phyloP scores from a whole-genome alignment of 768 basidiomycete species.

The Mycena sanguinolenta region DNA sequence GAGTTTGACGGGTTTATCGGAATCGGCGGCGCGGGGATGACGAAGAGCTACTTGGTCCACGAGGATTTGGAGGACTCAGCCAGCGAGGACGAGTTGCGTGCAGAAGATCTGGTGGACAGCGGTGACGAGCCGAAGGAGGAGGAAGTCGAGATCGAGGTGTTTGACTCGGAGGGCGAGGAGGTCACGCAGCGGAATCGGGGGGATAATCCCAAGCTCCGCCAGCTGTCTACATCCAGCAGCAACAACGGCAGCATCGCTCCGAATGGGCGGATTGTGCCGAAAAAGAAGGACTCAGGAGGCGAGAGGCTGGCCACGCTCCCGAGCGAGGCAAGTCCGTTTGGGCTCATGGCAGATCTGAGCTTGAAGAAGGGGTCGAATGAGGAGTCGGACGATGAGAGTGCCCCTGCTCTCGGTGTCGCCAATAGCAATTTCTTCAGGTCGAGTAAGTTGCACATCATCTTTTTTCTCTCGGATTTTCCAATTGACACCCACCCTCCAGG shows the following conservation, averaged over 20 bases:
- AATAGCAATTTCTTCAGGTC: slow-evolving; percentile 76
- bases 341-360: slow-evolving; percentile 78
- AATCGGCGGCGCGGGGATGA: slow-evolving; percentile 68
- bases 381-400: slow-evolving; percentile 56
- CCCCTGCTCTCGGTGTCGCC: slow-evolving; percentile 71
- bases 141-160: slow-evolving; percentile 58
- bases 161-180: slow-evolving; percentile 58
- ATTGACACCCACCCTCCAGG: slow-evolving; percentile 44
- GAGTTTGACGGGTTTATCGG: slow-evolving; percentile 79
- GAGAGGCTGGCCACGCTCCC: slow-evolving; percentile 71
- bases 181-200: slow-evolving; percentile 39
- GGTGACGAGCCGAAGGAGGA: slow-evolving; percentile 48
- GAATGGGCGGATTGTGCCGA: slow-evolving; percentile 36
- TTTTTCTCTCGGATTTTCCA: slow-evolving; percentile 9
- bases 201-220: slow-evolving; percentile 41
- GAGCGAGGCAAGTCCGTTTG: slow-evolving; percentile 74
- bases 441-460: slow-evolving; percentile 54
- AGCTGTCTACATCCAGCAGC: slow-evolving; percentile 53
- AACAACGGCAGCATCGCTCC: slow-evolving; percentile 41
- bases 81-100: slow-evolving; percentile 46
- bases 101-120: slow-evolving; percentile 41
- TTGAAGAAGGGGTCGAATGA: slow-evolving; percentile 56
- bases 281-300: slow-evolving; percentile 57
- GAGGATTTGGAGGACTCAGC: slow-evolving; percentile 58
- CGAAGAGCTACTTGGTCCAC: slow-evolving; percentile 63